phyloP scores from a whole-genome alignment of 164 flowering plant species.

The Vitis amurensis region DNA sequence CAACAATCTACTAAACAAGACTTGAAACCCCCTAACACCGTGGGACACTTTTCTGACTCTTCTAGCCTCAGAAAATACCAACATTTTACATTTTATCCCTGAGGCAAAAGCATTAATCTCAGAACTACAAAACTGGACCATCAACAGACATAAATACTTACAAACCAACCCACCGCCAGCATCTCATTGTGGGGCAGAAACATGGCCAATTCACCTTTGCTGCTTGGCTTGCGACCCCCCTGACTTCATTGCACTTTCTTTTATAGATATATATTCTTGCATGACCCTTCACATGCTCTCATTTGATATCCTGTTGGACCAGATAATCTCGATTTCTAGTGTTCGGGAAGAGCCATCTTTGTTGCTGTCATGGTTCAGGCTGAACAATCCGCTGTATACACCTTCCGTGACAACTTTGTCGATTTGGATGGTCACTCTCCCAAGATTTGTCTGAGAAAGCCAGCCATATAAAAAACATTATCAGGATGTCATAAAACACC shows the following conservation, averaged over 20 bases:
- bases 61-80: slow-evolving; percentile 15
- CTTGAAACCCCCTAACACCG: slow-evolving; percentile 10
- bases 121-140: slow-evolving; percentile 51
- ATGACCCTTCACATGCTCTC: slow-evolving; percentile 30
- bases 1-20: slow-evolving; percentile 11
- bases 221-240: neutral
- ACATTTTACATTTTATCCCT: slow-evolving; percentile 30
- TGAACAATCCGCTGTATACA: slow-evolving; percentile 71
- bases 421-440: slow-evolving; percentile 85
- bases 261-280: neutral
- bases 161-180: slow-evolving; percentile 22
- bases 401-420: slow-evolving; percentile 90
- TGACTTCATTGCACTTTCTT: neutral
- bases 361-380: slow-evolving; percentile 68
- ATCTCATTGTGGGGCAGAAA: neutral
- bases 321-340: slow-evolving; percentile 82
- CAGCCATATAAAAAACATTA: neutral
- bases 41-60: slow-evolving; percentile 11
- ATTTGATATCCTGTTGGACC: slow-evolving; percentile 65
- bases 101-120: slow-evolving; percentile 20
- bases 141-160: slow-evolving; percentile 23
- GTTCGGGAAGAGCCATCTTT: slow-evolving; percentile 78
- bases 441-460: slow-evolving; percentile 68
- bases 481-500: neutral
- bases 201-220: neutral